Conservation (phyloP, 352 stramenopile species). For the Pythium coloratum region DNA sequence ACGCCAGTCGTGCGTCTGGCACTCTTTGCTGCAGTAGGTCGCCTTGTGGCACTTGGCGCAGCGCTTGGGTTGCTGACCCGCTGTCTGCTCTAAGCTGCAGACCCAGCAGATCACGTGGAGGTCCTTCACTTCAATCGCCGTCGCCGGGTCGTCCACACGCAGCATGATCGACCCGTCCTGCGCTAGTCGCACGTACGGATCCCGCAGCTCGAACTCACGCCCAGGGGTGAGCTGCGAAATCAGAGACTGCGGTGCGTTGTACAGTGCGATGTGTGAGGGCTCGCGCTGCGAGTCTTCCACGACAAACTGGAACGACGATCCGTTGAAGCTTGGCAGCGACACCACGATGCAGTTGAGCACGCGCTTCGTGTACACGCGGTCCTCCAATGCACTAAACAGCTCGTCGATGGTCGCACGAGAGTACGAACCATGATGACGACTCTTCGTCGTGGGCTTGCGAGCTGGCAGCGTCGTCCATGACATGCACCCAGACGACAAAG, state of each 20-base stretch:
- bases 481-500: too few species aligned
- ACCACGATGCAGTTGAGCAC: constrained; percentile 8
- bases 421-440: neutral
- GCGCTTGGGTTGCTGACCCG: neutral
- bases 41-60: constrained; percentile 7
- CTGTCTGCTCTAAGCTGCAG: constrained; percentile 2
- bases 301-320: constrained; percentile 12
- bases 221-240: constrained; percentile 10
- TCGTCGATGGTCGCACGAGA: constrained; percentile 13
- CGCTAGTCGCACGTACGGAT: constrained; percentile 14
- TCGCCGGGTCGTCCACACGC: constrained; percentile 10
- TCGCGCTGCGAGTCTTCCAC: constrained; percentile 22
- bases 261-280: constrained; percentile 3
- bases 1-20: neutral
- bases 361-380: constrained; percentile 10
- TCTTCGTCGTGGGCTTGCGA: neutral
- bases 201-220: neutral
- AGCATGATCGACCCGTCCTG: constrained; percentile 11
- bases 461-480: neutral
- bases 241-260: constrained; percentile 3
- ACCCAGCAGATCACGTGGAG: constrained; percentile 12
- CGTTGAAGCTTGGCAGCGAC: constrained; percentile 6
- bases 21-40: constrained; percentile 4
- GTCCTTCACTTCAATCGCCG: constrained; percentile 1
- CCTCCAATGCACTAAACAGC: constrained; percentile 8